These are phyloP conservation scores for Magnusiomyces suaveolens DNA, from an alignment of 1,139 yeast genomes.

Conservation along the genomic window DNA sequence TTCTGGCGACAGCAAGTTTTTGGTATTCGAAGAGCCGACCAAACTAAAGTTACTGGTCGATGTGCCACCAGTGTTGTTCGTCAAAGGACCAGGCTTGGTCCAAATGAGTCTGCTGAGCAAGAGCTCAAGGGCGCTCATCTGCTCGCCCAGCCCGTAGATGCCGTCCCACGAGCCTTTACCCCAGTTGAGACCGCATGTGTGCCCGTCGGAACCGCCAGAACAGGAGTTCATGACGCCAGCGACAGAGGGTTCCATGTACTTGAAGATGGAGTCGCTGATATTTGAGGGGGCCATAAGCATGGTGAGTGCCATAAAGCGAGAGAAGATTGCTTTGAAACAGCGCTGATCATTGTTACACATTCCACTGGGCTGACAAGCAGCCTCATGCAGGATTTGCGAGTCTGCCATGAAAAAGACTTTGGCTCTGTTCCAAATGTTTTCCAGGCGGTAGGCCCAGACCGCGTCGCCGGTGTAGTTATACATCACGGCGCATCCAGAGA, in stretches of 20 bases:
- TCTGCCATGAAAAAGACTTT: conserved; percentile 48
- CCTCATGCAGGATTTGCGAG: conserved; percentile 56
- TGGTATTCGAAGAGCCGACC: conserved; percentile 21
- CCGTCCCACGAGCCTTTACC: conserved; percentile 61
- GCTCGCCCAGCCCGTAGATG: conserved; percentile 84
- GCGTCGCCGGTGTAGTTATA: conserved; percentile 63
- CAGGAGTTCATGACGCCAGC: conserved; percentile 74
- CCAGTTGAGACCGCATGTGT: conserved; percentile 88
- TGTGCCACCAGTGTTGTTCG: conserved; percentile 40
- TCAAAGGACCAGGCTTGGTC: conserved; percentile 36
- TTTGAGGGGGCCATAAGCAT: conserved; percentile 9
- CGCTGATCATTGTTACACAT: conserved; percentile 81
- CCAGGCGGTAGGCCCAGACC: conserved; percentile 52
- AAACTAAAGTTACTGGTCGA: conserved; percentile 33
- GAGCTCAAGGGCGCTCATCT: conserved; percentile 76
- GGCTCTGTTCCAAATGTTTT: conserved; percentile 37
- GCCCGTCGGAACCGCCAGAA: conserved; percentile 77
- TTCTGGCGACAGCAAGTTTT: not conserved
- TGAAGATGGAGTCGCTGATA: conserved; percentile 33
- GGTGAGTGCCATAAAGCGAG: conserved; percentile 62
- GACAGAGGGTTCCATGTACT: conserved; percentile 53
- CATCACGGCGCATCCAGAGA: conserved; percentile 75
- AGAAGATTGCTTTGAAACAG: conserved; percentile 73
- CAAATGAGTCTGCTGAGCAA: conserved; percentile 45
- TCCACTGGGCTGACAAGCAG: conserved; percentile 60